Percentiles rank a stretch among this genome's conserved stretches.
Conservation (phyloP, 257 asterid species). For the Ehretia macrophylla region DNA sequence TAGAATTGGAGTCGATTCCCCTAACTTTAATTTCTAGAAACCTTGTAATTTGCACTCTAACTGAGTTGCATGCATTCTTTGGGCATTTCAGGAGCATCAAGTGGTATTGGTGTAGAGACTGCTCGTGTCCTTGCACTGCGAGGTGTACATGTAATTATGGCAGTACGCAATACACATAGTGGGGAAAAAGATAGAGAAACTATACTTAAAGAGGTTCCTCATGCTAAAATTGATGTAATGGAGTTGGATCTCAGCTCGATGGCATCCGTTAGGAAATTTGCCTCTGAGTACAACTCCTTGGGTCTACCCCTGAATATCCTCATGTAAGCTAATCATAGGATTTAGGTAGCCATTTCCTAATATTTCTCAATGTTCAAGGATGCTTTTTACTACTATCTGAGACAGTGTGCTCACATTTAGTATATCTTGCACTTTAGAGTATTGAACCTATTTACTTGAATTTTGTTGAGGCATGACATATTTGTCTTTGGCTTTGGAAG, state of each 20-base stretch:
- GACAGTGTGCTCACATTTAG: neutral
- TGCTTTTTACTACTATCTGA: neutral
- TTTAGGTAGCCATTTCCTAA: too few species aligned
- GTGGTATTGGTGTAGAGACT: constrained; percentile 62
- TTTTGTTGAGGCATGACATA: constrained; percentile 7
- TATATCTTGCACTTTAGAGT: neutral
- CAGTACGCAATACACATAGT: constrained; percentile 42
- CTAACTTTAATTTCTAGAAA: neutral
- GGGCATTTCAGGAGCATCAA: constrained; percentile 65
- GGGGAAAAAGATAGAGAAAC: constrained; percentile 38
- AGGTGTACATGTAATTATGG: constrained; percentile 64
- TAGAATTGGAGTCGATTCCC: neutral
- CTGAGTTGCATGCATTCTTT: neutral
- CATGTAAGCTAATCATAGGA: constrained; percentile 37
- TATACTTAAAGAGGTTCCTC: constrained; percentile 39
- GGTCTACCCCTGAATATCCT: constrained; percentile 51
- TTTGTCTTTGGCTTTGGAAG: constrained; percentile 25
- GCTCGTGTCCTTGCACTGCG: constrained; percentile 44
- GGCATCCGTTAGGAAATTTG: constrained; percentile 51
- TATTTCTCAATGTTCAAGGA: neutral
- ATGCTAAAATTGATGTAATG: constrained; percentile 61
- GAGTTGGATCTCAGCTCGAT: constrained; percentile 55
- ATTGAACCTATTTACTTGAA: neutral
- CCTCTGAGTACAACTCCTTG: constrained; percentile 39
- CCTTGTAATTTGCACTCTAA: neutral